These are phyloP conservation scores for Saitozyma podzolica DNA, from an alignment of 768 basidiomycete genomes.

Conservation along the genomic window DNA sequence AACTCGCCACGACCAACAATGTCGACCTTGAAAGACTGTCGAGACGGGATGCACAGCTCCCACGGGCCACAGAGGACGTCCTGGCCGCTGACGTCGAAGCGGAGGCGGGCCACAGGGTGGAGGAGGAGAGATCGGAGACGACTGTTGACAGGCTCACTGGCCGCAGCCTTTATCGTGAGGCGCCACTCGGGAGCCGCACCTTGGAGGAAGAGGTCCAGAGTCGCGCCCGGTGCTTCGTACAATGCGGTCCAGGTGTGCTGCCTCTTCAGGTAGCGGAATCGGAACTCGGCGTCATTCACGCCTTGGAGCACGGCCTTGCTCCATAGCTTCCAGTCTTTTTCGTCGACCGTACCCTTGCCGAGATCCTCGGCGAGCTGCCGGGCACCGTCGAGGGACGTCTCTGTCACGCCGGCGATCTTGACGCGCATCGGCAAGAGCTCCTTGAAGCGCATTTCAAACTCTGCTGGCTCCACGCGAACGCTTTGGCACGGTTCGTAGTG, in stretches of 20 bases:
- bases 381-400: constrained; percentile 60
- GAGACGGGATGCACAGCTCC: constrained; percentile 74
- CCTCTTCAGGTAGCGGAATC: constrained; percentile 80
- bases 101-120: constrained; percentile 74
- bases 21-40: constrained; percentile 61
- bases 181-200: constrained; percentile 81
- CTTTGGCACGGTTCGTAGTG: constrained; percentile 59
- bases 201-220: constrained; percentile 74
- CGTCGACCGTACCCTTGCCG: constrained; percentile 33
- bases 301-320: constrained; percentile 42
- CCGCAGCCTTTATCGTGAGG: constrained; percentile 70
- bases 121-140: constrained; percentile 72
- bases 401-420: constrained; percentile 56
- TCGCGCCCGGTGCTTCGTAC: constrained; percentile 70
- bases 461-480: constrained; percentile 68
- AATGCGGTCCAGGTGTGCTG: constrained; percentile 83
- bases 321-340: constrained; percentile 70
- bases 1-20: constrained; percentile 63
- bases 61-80: constrained; percentile 65
- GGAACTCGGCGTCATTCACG: constrained; percentile 58
- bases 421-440: constrained; percentile 84
- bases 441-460: constrained; percentile 76
- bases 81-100: constrained; percentile 40
- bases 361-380: constrained; percentile 23
- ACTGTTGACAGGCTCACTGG: constrained; percentile 71